A percentile compares a stretch with the other conserved stretches of the same genome.
Evolutionary conservation across 495 filamentous ascomycete species (phyloP).

Genomic region (Xylaria bambusicola): DNA sequence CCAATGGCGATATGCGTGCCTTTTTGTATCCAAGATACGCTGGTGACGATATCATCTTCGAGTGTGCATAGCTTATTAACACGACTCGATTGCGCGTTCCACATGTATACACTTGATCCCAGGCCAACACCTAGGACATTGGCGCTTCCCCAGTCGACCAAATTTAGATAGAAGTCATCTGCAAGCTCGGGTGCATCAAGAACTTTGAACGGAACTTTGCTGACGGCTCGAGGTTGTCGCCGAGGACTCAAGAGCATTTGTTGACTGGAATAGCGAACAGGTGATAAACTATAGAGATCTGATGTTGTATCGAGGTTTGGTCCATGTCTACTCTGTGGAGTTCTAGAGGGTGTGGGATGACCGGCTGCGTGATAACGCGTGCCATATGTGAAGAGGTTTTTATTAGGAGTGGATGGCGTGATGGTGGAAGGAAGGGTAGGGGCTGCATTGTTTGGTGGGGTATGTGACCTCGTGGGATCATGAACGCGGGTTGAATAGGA

Average conservation of each 20-base stretch:
- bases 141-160: slow-evolving; percentile 97
- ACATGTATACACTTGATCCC: slow-evolving; percentile 96
- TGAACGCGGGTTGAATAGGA: slow-evolving; percentile 60
- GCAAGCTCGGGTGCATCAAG: slow-evolving; percentile 93
- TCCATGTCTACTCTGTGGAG: slow-evolving; percentile 81
- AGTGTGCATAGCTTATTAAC: slow-evolving; percentile 94
- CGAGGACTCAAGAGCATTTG: slow-evolving; percentile 87
- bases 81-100: slow-evolving; percentile 83
- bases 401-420: slow-evolving; percentile 92
- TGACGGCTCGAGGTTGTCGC: slow-evolving; percentile 83
- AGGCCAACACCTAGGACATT: slow-evolving; percentile 91
- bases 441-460: slow-evolving; percentile 69
- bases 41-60: slow-evolving; percentile 90
- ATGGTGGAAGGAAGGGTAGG: slow-evolving; percentile 65
- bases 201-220: slow-evolving; percentile 96
- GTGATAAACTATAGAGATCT: slow-evolving; percentile 91
- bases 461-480: slow-evolving; percentile 74
- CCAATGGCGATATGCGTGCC: slow-evolving; percentile 95
- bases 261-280: slow-evolving; percentile 86
- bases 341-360: slow-evolving; percentile 83
- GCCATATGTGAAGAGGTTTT: slow-evolving; percentile 92
- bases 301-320: slow-evolving; percentile 83
- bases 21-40: slow-evolving; percentile 95
- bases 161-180: slow-evolving; percentile 95
- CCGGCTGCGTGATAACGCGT: slow-evolving; percentile 66